phyloP scores from a whole-genome alignment of 2,329 filamentous ascomycete genomes.

The Cadophora sp. region DNA sequence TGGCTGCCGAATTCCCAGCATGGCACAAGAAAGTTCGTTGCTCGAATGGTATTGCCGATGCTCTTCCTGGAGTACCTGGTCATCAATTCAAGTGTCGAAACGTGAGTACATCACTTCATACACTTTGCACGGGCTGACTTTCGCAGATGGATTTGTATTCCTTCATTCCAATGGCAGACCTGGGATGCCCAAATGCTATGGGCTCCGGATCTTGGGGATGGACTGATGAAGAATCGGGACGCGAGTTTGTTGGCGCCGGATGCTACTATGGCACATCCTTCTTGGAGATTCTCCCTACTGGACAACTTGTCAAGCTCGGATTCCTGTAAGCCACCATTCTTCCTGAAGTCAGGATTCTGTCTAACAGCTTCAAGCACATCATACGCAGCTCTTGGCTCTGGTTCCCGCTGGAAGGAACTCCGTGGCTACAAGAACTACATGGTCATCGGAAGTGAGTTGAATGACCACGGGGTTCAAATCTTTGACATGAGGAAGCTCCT shows the following conservation, averaged over 20 bases:
- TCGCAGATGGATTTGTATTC: conserved; percentile 58
- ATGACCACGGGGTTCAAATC: conserved; percentile 57
- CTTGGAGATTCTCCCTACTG: conserved; percentile 53
- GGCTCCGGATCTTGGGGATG: conserved; percentile 46
- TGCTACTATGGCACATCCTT: conserved; percentile 58
- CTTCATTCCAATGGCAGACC: conserved; percentile 59
- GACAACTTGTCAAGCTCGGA: conserved; percentile 54
- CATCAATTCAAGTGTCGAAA: conserved; percentile 52
- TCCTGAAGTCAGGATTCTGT: conserved; percentile 33
- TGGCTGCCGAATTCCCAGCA: conserved; percentile 12
- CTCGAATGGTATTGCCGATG: conserved; percentile 26
- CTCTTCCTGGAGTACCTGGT: conserved; percentile 21
- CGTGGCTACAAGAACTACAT: conserved; percentile 47
- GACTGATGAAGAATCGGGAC: conserved; percentile 53
- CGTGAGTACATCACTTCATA: conserved; percentile 27
- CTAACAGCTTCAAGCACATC: conserved; percentile 15
- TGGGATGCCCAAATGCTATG: conserved; percentile 55
- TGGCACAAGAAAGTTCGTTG: conserved; percentile 22
- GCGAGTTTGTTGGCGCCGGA: conserved; percentile 56
- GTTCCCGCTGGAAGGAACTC: conserved; percentile 48
- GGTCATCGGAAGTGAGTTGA: conserved; percentile 50
- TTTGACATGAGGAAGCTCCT: conserved; percentile 63
- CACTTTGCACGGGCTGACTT: conserved; percentile 9
- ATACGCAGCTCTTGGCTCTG: conserved; percentile 22
- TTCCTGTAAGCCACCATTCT: conserved; percentile 50